phyloP scores from a whole-genome alignment of 2,329 filamentous ascomycete species.

The Sphaceloma murrayae region DNA sequence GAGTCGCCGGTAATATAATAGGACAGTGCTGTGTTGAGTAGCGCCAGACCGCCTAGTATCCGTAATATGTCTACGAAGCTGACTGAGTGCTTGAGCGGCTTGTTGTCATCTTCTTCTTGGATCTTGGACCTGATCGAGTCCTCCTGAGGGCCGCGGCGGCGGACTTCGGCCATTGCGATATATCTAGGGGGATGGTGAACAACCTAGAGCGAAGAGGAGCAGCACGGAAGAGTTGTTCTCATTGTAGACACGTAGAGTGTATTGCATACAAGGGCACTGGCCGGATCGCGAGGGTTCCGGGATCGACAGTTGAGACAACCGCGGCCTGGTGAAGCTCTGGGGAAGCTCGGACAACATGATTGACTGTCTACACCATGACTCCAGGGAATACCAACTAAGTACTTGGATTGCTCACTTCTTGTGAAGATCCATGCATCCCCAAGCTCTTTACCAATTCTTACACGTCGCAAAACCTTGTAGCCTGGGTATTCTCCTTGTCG shows the following conservation, averaged over 20 bases:
- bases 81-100: slow-evolving; percentile 3
- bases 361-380: no score
- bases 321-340: slow-evolving; percentile 6
- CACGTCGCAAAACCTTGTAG: no score
- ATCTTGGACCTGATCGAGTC: slow-evolving; percentile 1
- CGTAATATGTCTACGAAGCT: slow-evolving; percentile 27
- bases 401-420: no score
- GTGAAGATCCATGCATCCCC: no score
- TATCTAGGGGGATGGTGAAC: no score
- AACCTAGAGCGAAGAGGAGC: no score
- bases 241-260: slow-evolving; percentile 4
- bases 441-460: no score
- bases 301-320: slow-evolving; percentile 12
- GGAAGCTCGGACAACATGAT: slow-evolving; percentile 5
- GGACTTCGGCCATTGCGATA: slow-evolving; percentile 11
- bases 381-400: no score
- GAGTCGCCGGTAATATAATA: slow-evolving; percentile 38
- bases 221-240: neutral
- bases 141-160: slow-evolving; percentile 3
- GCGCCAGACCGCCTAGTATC: slow-evolving; percentile 28
- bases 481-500: no score
- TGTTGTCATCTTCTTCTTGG: slow-evolving; percentile 9
- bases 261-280: slow-evolving; percentile 8
- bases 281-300: slow-evolving; percentile 11
- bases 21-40: slow-evolving; percentile 30